Evolutionary conservation across 352 stramenopile genomes (phyloP).

Genomic region (Globisporangium paddicum): DNA sequence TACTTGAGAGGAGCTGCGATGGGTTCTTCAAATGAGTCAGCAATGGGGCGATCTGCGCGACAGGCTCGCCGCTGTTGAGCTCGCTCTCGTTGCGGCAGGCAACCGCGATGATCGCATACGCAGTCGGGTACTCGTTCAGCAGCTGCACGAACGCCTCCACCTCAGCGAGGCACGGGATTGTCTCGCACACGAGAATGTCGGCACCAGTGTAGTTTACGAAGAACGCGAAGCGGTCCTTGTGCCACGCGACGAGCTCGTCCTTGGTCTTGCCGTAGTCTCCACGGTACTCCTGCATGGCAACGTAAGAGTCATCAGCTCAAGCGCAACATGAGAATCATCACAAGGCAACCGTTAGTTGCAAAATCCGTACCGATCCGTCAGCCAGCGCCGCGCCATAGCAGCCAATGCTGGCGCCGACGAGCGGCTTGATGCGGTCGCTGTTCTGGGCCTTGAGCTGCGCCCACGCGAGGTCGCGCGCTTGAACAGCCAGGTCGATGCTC

Average conservation of each 20-base stretch:
- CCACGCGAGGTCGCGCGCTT: constrained; percentile 62
- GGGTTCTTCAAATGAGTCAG: constrained; percentile 46
- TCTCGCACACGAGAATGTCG: constrained; percentile 84
- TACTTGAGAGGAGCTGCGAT: constrained; percentile 47
- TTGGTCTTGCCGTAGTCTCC: constrained; percentile 73
- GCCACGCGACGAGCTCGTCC: constrained; percentile 68
- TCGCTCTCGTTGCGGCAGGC: constrained; percentile 53
- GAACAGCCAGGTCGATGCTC: constrained; percentile 68
- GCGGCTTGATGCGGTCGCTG: constrained; percentile 44
- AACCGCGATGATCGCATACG: constrained; percentile 58
- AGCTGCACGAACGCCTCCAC: constrained; percentile 73
- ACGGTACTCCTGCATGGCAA: constrained; percentile 63
- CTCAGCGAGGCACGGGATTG: constrained; percentile 80
- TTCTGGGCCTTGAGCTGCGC: constrained; percentile 24
- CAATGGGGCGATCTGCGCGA: constrained; percentile 36
- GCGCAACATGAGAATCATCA: background rate
- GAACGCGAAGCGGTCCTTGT: constrained; percentile 68
- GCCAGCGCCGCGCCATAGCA: constrained; percentile 81
- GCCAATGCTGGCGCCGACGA: constrained; percentile 82
- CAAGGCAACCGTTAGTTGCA: too few species aligned
- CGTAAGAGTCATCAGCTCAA: background rate
- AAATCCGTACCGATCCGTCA: constrained; percentile 67
- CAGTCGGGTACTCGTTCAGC: constrained; percentile 56
- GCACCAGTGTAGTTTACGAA: constrained; percentile 45
- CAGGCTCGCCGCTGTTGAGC: constrained; percentile 65